phyloP scores from a whole-genome alignment of 139 green algal genomes.

The Ettlia oleoabundans region DNA sequence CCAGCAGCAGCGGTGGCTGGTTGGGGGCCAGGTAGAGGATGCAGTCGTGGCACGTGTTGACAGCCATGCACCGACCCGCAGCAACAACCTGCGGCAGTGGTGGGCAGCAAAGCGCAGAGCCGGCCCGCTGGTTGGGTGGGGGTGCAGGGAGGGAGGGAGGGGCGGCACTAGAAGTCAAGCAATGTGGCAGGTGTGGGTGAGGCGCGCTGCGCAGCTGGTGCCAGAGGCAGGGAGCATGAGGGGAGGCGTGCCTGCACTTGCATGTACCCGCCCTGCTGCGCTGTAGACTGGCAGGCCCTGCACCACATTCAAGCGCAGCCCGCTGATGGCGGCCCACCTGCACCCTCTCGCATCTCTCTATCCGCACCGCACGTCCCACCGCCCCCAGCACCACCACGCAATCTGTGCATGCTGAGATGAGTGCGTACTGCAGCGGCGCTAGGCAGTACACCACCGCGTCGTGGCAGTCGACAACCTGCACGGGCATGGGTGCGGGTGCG shows the following conservation, averaged over 20 bases:
- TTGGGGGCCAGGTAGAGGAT: conserved; percentile 81
- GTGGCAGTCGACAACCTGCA: conserved; percentile 82
- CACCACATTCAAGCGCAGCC: background rate
- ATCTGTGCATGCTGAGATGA: conserved; percentile 82
- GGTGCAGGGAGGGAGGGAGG: too few species aligned
- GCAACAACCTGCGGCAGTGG: conserved; percentile 73
- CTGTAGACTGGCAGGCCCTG: too few species aligned
- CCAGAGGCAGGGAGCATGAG: too few species aligned
- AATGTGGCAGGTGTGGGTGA: too few species aligned
- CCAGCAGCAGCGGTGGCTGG: conserved; percentile 72
- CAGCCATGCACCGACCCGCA: conserved; percentile 55
- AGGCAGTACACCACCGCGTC: conserved; percentile 88
- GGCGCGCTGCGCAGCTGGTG: too few species aligned
- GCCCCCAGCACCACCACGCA: conserved; percentile 84
- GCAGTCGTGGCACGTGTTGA: conserved; percentile 86
- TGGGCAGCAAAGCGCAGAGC: too few species aligned
- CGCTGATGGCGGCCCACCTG: conserved; percentile 37
- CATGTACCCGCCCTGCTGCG: background rate
- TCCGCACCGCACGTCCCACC: conserved; percentile 65
- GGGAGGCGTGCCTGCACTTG: too few species aligned
- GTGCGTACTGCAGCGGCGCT: conserved; percentile 74
- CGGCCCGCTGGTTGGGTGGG: too few species aligned
- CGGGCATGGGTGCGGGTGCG: background rate
- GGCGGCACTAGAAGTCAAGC: too few species aligned
- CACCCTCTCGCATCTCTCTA: conserved; percentile 86